Evolutionary conservation across 208 protist species (phyloP).

Genomic region (Leptomonas seymouri): DNA sequence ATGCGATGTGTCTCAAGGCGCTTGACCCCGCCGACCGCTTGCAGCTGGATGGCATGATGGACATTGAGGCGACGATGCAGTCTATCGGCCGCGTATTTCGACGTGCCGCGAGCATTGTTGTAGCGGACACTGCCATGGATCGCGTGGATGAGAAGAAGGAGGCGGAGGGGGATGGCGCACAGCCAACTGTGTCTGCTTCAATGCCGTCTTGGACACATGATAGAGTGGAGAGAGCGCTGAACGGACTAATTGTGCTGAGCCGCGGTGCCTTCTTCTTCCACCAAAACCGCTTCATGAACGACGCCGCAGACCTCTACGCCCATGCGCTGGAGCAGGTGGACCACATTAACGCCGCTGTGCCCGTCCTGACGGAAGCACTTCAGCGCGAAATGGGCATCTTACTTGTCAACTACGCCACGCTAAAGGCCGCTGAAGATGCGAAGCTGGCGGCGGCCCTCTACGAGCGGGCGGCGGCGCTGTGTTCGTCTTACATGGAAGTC

Average conservation of each 20-base stretch:
- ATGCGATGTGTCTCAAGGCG: conserved; percentile 35
- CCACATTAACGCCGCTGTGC: conserved; percentile 21
- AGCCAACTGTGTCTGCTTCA: neutral
- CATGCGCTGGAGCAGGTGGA: conserved; percentile 53
- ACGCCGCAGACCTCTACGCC: conserved; percentile 76
- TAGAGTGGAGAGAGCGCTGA: conserved; percentile 37
- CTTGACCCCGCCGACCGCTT: conserved; percentile 37
- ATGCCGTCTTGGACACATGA: conserved; percentile 14
- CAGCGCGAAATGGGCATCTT: conserved; percentile 66
- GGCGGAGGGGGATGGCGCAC: too few relatives aligned
- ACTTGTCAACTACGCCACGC: conserved; percentile 79
- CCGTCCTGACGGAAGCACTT: conserved; percentile 31
- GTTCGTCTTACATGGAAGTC: conserved; percentile 55
- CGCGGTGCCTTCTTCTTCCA: conserved; percentile 86
- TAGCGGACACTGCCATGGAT: conserved; percentile 42
- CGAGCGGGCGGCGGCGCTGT: conserved; percentile 49
- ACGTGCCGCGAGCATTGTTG: conserved; percentile 47
- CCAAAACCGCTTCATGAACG: conserved; percentile 55
- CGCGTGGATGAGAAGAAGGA: conserved; percentile 24
- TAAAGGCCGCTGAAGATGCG: conserved; percentile 38
- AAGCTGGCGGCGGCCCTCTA: conserved; percentile 56
- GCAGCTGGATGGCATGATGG: conserved; percentile 31
- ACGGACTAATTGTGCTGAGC: conserved; percentile 73
- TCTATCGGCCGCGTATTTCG: conserved; percentile 40
- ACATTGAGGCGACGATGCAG: conserved; percentile 35